Percentiles rank a stretch among this genome's conserved stretches.
phyloP scores from a whole-genome alignment of 352 stramenopile species.

The Phytophthora multivora region DNA sequence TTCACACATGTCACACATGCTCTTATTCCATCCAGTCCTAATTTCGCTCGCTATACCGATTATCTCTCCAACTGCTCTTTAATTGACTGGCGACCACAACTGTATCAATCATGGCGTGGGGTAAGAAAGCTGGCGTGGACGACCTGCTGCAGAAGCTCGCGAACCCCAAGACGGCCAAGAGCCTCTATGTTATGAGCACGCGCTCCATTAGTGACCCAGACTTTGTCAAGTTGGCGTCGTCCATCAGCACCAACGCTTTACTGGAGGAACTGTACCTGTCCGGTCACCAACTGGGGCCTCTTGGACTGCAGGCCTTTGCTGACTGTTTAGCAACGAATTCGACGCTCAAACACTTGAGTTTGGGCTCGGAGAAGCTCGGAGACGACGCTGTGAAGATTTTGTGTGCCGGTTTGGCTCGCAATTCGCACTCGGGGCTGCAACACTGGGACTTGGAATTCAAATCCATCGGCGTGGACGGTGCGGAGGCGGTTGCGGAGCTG shows the following conservation, averaged over 20 bases:
- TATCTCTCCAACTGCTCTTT: neutral
- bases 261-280: constrained; percentile 84
- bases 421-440: constrained; percentile 56
- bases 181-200: constrained; percentile 77
- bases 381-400: constrained; percentile 54
- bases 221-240: constrained; percentile 48
- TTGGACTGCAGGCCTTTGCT: constrained; percentile 58
- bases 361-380: constrained; percentile 64
- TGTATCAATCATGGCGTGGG: constrained; percentile 73
- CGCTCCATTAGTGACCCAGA: constrained; percentile 68
- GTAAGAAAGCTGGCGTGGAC: constrained; percentile 67
- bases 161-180: constrained; percentile 63
- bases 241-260: constrained; percentile 59
- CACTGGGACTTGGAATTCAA: constrained; percentile 82
- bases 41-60: neutral
- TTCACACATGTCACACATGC: constrained; percentile 20
- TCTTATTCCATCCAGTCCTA: constrained; percentile 10
- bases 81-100: constrained; percentile 27
- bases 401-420: constrained; percentile 54
- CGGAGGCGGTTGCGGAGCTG: constrained; percentile 51
- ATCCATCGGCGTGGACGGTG: constrained; percentile 50
- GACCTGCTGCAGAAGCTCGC: constrained; percentile 72
- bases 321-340: constrained; percentile 70
- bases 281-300: constrained; percentile 56
- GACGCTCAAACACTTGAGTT: constrained; percentile 68